These are phyloP conservation scores for Yamadazyma songkhlaensis DNA, from an alignment of 1,139 yeast species.

Conservation along the genomic window DNA sequence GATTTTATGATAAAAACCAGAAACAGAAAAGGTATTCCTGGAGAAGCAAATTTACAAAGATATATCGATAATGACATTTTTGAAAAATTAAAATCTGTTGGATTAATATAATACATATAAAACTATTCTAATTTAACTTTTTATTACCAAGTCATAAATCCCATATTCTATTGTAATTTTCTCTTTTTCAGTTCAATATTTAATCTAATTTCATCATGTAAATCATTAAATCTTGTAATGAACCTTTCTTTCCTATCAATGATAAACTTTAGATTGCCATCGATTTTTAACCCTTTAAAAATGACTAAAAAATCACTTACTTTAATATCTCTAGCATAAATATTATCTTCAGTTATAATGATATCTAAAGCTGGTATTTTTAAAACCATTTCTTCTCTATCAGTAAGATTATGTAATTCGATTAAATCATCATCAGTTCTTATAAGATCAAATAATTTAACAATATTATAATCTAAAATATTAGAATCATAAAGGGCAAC, in stretches of 20 bases:
- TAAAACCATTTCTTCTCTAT: conserved; percentile 30
- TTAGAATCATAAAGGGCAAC: conserved; percentile 21
- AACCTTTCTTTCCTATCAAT: conserved; percentile 30
- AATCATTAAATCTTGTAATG: conserved; percentile 27
- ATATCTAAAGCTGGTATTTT: conserved; percentile 32
- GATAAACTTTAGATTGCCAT: conserved; percentile 20
- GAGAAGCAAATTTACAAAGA: conserved; percentile 70
- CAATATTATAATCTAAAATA: conserved; percentile 19
- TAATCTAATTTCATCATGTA: conserved; percentile 21
- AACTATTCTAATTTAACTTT: not conserved
- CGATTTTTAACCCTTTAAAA: conserved; percentile 25
- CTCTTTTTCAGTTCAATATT: conserved; percentile 3
- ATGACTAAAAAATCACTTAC: conserved; percentile 32
- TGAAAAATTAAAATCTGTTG: conserved; percentile 51
- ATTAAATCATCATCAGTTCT: conserved; percentile 27
- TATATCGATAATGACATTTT: conserved; percentile 65
- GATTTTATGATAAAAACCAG: conserved; percentile 90
- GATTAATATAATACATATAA: conserved; percentile 15
- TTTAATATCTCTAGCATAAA: conserved; percentile 28
- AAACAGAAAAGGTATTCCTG: conserved; percentile 78
- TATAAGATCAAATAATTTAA: conserved; percentile 25
- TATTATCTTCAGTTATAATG: conserved; percentile 39
- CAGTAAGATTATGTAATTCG: conserved; percentile 23
- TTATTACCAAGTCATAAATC: too few relatives aligned
- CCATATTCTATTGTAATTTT: conserved; percentile 1